Evolutionary conservation across 768 basidiomycete species (phyloP), one percentile per base, ranked within the genome.

Genomic region (Xerocomellus intermedius): DNA sequence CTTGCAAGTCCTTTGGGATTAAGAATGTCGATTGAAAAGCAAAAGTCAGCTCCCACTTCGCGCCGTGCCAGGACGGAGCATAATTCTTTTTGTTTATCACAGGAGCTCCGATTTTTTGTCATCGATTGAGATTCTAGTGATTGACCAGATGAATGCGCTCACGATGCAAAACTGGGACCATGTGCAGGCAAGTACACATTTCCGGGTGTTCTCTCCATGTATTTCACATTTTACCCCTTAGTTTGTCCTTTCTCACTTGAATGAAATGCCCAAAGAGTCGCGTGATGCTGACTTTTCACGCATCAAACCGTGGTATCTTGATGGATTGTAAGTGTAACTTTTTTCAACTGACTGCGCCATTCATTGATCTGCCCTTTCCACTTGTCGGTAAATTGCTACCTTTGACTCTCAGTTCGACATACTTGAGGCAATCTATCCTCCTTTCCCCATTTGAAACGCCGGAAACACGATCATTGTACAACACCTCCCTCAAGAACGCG

Each of bases 101-200:
- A 93, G 92, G 67, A 90, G 80, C 62, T 85, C 84, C 12, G 97
- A 99, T 72, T 94, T 96, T 68, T 76, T 99, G 48, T 91, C 91
- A 12, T 96, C 94, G 3, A 89, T 99, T 52, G 97, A 99, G 67
- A 73, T 98, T 6, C 73, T 94, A 21, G 74, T 98, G n/a, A 79
- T 92, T 16, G 97, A 98, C 69, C 94, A 97, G 65, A 78, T 92
- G 77, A 94, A 98, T 69, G 88, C 88, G 4, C 80, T 98, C 63
- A 81, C 84, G 4, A 98, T 98, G 97, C 97, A 98, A 74, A 99
- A 99, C 64, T 99, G 97, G 97, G 94, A 98, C 37, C 97, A 98
- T 65, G 81, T 95, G 19, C 91, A 97, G 79, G 95, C 92, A 66
- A 35, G 77, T 64, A 17, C 14, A 5, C 4, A 8, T 28, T 48